Percentiles rank a stretch among this genome's conserved stretches.
Evolutionary conservation across 73 alveolate species (phyloP).

Genomic region (Tetrahymena malaccensis): DNA sequence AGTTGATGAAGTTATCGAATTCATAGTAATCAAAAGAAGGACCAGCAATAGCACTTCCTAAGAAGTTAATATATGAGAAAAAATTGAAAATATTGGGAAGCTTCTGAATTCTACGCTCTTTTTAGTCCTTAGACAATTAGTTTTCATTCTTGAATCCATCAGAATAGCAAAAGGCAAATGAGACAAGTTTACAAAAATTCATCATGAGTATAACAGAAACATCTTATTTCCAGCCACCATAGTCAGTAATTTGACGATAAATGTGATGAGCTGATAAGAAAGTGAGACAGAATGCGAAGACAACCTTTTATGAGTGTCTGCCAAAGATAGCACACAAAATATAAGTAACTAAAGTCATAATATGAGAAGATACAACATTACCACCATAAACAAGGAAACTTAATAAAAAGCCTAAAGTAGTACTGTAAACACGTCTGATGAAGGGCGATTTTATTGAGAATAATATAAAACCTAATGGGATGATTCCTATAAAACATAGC

Average conservation of each 20-base stretch:
- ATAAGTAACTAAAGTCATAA: background rate
- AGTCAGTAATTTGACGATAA: constrained; percentile 26
- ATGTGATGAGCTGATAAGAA: constrained; percentile 25
- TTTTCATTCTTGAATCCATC: constrained; percentile 29
- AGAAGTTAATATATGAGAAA: constrained; percentile 63
- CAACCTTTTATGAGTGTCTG: background rate
- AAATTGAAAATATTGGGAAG: constrained; percentile 68
- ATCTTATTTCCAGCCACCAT: constrained; percentile 45
- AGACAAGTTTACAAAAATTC: constrained; percentile 25
- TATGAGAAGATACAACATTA: background rate
- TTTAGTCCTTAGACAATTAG: background rate
- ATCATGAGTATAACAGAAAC: constrained; percentile 32
- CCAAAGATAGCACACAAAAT: background rate
- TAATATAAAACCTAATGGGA: background rate
- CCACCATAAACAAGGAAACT: background rate
- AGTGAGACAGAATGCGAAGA: background rate
- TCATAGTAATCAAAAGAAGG: constrained; percentile 90
- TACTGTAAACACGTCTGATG: background rate
- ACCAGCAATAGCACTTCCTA: constrained; percentile 46
- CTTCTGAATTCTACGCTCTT: constrained; percentile 23
- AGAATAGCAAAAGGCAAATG: constrained; percentile 19
- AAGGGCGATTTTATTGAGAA: background rate
- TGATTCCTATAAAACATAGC: background rate
- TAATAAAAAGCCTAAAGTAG: background rate
- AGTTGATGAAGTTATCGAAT: constrained; percentile 56